Evolutionary conservation across 305 asterid genomes (phyloP).

Genomic region (Fraxinus sp.): DNA sequence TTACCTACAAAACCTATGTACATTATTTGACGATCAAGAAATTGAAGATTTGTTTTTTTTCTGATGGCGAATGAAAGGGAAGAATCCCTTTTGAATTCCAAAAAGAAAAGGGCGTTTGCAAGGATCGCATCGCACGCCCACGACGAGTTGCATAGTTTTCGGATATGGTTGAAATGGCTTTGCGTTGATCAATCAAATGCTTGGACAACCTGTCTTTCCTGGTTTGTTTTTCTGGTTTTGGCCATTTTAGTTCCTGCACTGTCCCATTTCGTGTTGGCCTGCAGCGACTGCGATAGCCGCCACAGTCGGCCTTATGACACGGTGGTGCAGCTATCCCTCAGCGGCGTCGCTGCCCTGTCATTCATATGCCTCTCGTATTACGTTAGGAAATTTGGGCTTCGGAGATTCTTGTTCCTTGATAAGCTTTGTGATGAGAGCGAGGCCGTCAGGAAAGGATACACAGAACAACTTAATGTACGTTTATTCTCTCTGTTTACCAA

Average conservation of each 20-base stretch:
- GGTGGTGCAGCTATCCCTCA: constrained; percentile 87
- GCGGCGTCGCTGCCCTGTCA: constrained; percentile 65
- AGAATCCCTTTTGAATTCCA: constrained; percentile 26
- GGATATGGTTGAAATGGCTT: constrained; percentile 84
- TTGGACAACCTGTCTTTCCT: constrained; percentile 61
- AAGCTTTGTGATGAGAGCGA: constrained; percentile 87
- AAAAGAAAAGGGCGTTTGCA: constrained; percentile 32
- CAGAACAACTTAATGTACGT: constrained; percentile 64
- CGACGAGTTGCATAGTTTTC: constrained; percentile 75
- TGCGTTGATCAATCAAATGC: constrained; percentile 84
- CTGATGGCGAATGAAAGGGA: constrained; percentile 46
- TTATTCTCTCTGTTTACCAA: not conserved
- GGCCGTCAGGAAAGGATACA: constrained; percentile 72
- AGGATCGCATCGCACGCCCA: constrained; percentile 62
- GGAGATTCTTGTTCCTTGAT: constrained; percentile 82
- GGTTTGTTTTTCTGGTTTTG: constrained; percentile 58
- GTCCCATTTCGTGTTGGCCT: constrained; percentile 73
- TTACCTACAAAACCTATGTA: not conserved
- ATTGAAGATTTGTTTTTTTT: not conserved
- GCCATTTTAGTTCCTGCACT: constrained; percentile 64
- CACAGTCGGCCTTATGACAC: constrained; percentile 75
- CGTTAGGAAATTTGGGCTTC: constrained; percentile 61
- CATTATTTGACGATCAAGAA: not conserved
- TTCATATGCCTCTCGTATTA: constrained; percentile 65
- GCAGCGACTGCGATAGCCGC: constrained; percentile 64